Percentiles rank a stretch among this genome's conserved stretches.
phyloP scores from a whole-genome alignment of 352 stramenopile species.

The Elongisporangium prolatum region DNA sequence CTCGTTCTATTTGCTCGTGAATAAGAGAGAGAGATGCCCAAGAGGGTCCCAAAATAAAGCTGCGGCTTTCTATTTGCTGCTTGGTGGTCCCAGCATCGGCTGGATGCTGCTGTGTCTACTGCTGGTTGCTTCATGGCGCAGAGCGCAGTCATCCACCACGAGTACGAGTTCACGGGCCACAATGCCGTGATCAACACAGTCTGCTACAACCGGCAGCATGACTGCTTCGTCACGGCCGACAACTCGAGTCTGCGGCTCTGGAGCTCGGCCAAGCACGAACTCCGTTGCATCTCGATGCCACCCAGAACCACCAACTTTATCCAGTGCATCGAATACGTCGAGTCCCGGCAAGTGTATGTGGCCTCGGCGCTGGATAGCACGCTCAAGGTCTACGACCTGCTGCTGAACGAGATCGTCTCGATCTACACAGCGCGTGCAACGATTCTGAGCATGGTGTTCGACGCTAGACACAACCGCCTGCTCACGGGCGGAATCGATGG shows the following conservation, averaged over 20 bases:
- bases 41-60: neutral
- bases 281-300: constrained; percentile 46
- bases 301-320: constrained; percentile 53
- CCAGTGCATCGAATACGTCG: constrained; percentile 56
- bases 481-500: constrained; percentile 61
- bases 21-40: neutral
- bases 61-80: neutral
- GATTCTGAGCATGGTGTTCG: constrained; percentile 55
- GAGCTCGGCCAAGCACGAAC: constrained; percentile 21
- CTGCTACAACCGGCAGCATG: constrained; percentile 64
- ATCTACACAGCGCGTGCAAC: constrained; percentile 41
- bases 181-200: constrained; percentile 52
- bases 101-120: too few species aligned
- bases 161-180: constrained; percentile 50
- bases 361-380: constrained; percentile 57
- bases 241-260: constrained; percentile 45
- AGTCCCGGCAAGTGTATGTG: constrained; percentile 55
- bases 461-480: constrained; percentile 41
- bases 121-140: constrained; percentile 34
- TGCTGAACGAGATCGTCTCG: constrained; percentile 50
- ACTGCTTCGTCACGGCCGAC: constrained; percentile 63
- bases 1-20: neutral
- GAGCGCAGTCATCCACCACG: constrained; percentile 64
- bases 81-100: neutral
- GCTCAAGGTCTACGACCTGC: constrained; percentile 53